Evolutionary conservation across 2,329 filamentous ascomycete species (phyloP).

Genomic region (Cadophora luteo-olivacea): DNA sequence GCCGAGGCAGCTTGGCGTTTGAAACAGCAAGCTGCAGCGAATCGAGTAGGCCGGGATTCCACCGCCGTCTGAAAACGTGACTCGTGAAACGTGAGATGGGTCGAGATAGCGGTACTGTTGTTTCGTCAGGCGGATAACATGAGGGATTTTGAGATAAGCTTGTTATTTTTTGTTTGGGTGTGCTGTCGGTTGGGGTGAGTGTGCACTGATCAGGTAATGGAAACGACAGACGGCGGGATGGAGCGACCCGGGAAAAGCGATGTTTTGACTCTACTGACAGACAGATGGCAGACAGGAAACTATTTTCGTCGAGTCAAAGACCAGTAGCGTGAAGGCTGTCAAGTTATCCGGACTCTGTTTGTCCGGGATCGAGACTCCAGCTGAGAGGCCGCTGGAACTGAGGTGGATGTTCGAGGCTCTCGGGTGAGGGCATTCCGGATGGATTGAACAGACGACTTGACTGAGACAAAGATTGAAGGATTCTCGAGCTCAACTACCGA

Average conservation of each 20-base stretch:
- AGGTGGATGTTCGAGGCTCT: background rate
- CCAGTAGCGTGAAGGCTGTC: background rate
- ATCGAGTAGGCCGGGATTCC: background rate
- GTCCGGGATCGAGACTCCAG: background rate
- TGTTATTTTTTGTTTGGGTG: background rate
- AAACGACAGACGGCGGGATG: slow-evolving; percentile 11
- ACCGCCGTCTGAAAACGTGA: slow-evolving; percentile 10
- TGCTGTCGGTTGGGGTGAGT: background rate
- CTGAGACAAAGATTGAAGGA: background rate
- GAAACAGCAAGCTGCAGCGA: slow-evolving; percentile 9
- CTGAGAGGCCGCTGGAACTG: background rate
- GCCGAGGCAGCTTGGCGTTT: slow-evolving; percentile 15
- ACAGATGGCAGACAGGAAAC: slow-evolving; percentile 9
- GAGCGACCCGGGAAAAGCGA: slow-evolving; percentile 1
- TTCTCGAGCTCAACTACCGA: background rate
- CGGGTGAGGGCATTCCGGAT: background rate
- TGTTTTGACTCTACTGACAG: background rate
- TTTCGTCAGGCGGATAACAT: background rate
- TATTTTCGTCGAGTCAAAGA: slow-evolving; percentile 6
- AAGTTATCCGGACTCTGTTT: background rate
- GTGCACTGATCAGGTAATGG: background rate
- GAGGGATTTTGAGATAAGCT: background rate
- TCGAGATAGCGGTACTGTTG: background rate
- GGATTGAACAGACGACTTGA: background rate
- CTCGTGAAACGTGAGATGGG: slow-evolving; percentile 3